Base-by-base conservation (phyloP, 2,329 filamentous ascomycete species). In the Trichoderma sp. region DNA sequence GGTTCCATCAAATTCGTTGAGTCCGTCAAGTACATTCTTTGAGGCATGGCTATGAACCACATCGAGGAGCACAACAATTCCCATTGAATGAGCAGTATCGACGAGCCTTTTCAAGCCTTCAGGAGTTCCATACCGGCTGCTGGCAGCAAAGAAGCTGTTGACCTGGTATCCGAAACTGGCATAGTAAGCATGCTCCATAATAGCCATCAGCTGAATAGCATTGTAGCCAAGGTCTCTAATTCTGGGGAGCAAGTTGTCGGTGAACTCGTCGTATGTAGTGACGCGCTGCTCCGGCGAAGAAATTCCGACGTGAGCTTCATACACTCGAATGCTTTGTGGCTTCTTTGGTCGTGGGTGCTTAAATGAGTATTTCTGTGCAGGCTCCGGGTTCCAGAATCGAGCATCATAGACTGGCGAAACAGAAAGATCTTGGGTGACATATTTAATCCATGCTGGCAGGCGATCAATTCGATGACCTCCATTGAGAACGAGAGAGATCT, bases 171-270 rank as follows among this genome's bases (percentile, higher is more conserved):
- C 96, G 76, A 99, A 99, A 77, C 95, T 98, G 76, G 96, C 96
- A 79, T 99, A 99, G 85, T 99, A 99, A 61, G 96, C 96, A 81
- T 99, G 96, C 79, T 99, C 96, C 95, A 99, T 99, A 77, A 99
- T 87, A 57, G 96, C 96, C 96, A 99, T 99, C 72, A 99, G 86
- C 79, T 99, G 96, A 74, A 99, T 98, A 67, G 94, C 92, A 78
- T 99, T 98, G 84, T 99, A 99, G 52, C 95, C 96, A 55, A 98
- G 85, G 72, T 89, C 84, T 77, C 94, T 91, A 82, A 99, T 98
- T 69, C 95, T 89, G 19, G 95, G 94, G 8, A 99, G 87, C 86
- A 97, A 94, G 79, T 92, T 93, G 76, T 90, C 86, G 2, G 95
- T 98, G 79, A 99, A 99, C 81, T 99, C 94, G 80, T 97, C 97